A percentile compares a stretch with the other conserved stretches of the same genome.
These are phyloP conservation scores for Alternaria viburni DNA, from an alignment of 2,329 filamentous ascomycete species.

Conservation along the genomic window DNA sequence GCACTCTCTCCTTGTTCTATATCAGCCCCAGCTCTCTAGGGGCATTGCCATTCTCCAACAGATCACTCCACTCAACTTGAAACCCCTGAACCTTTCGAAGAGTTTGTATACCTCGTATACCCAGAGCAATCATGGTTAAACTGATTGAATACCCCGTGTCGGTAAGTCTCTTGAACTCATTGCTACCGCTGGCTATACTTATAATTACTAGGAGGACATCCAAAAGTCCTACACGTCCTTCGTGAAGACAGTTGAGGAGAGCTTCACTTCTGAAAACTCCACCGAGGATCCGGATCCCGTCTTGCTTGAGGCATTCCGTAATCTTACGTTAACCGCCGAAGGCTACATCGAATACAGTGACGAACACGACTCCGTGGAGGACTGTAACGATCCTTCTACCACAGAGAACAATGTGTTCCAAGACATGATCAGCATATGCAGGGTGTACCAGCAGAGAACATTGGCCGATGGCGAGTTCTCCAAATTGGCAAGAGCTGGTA, in stretches of 20 bases:
- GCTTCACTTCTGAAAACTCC: rapidly evolving
- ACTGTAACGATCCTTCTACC: neutral
- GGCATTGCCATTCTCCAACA: neutral
- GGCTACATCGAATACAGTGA: neutral
- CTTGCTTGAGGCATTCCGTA: neutral
- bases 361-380: neutral
- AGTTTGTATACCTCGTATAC: rapidly evolving
- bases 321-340: neutral
- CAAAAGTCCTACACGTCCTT: neutral
- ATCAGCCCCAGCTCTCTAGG: neutral
- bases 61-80: neutral
- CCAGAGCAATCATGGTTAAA: neutral
- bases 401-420: neutral
- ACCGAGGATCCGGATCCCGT: neutral
- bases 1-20: neutral
- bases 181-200: rapidly evolving
- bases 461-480: neutral
- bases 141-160: neutral
- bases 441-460: neutral
- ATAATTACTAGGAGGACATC: neutral
- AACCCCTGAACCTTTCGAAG: rapidly evolving
- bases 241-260: neutral
- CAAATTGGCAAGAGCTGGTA: neutral
- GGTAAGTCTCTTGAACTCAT: neutral
- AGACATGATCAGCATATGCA: neutral